Conservation (phyloP, 1,284 basidiomycete genomes). For the Cryptococcus depauperatus region DNA sequence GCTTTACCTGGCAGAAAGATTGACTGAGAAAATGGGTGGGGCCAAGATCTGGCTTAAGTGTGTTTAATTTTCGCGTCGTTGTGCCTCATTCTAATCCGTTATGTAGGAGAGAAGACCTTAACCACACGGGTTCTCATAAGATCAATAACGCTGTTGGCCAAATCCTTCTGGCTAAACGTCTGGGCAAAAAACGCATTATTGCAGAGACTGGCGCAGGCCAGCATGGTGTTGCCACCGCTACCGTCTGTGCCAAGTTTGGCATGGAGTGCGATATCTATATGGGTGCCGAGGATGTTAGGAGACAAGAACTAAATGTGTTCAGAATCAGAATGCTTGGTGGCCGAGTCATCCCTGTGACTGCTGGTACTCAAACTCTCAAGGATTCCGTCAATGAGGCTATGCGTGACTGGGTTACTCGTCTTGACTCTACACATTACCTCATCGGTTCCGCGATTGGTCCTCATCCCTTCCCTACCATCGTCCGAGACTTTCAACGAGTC, state of each 20-base stretch:
- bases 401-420: constrained; percentile 97
- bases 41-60: constrained; percentile 96
- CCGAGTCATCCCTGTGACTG: constrained; percentile 84
- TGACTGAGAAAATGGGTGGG: constrained; percentile 69
- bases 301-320: constrained; percentile 96
- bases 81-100: background rate
- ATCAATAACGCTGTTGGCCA: constrained; percentile 94
- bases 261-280: constrained; percentile 95
- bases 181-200: constrained; percentile 95
- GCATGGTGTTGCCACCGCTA: constrained; percentile 97
- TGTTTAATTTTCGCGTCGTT: constrained; percentile 37
- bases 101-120: constrained; percentile 50
- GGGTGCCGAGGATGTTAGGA: constrained; percentile 95
- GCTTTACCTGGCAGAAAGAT: constrained; percentile 64
- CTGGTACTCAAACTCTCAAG: constrained; percentile 91
- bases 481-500: constrained; percentile 94
- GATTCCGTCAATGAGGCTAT: constrained; percentile 96
- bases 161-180: constrained; percentile 81
- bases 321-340: constrained; percentile 95
- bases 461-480: constrained; percentile 97
- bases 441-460: constrained; percentile 97
- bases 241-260: constrained; percentile 93
- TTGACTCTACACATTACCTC: constrained; percentile 88
- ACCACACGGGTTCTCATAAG: constrained; percentile 95
- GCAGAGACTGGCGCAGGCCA: constrained; percentile 98